Evolutionary conservation across 2,329 filamentous ascomycete species (phyloP).

Genomic region (Fusarium sp.): DNA sequence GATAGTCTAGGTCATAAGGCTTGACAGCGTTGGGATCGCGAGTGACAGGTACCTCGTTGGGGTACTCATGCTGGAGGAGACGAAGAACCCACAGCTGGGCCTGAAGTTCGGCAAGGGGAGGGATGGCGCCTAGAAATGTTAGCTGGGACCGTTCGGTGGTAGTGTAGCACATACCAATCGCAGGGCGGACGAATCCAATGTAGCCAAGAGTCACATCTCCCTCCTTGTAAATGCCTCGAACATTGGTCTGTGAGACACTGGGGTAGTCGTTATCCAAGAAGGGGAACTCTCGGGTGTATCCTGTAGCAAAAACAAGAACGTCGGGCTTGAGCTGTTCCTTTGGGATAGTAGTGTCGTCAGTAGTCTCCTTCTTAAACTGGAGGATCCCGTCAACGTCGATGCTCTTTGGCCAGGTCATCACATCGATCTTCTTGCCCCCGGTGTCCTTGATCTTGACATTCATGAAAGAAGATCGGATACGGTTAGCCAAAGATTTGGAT

Average conservation of each 20-base stretch:
- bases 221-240: conserved; percentile 65
- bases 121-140: conserved; percentile 57
- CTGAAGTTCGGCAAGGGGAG: conserved; percentile 63
- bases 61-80: conserved; percentile 53
- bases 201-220: conserved; percentile 58
- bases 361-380: conserved; percentile 51
- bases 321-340: conserved; percentile 55
- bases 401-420: conserved; percentile 58
- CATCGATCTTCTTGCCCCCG: conserved; percentile 57
- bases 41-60: conserved; percentile 29
- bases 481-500: conserved; percentile 51
- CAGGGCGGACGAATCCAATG: conserved; percentile 63
- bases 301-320: conserved; percentile 62
- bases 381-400: conserved; percentile 56
- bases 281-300: conserved; percentile 58
- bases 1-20: conserved; percentile 57
- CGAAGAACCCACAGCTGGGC: conserved; percentile 62
- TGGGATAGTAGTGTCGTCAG: conserved; percentile 48
- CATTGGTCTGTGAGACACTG: conserved; percentile 61
- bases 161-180: conserved; percentile 51
- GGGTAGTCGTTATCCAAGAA: conserved; percentile 59
- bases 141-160: background rate
- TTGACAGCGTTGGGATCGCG: conserved; percentile 46
- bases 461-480: conserved; percentile 55
- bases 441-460: conserved; percentile 58